Conservation (phyloP, 208 protist species). For the Wallacemonas sp. region DNA sequence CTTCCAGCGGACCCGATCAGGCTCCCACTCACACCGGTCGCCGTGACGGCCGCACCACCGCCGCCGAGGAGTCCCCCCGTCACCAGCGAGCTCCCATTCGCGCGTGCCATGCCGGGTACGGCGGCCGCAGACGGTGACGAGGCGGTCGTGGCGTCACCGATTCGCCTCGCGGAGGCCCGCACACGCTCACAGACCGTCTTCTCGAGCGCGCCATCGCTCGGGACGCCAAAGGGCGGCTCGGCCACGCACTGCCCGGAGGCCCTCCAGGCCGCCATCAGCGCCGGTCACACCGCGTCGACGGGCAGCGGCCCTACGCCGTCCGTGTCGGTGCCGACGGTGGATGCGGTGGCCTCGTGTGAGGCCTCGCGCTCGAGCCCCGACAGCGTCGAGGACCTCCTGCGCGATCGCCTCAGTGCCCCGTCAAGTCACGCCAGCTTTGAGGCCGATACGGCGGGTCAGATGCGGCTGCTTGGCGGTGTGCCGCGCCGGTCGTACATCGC, state of each 20-base stretch:
- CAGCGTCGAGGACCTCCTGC: constrained; percentile 1
- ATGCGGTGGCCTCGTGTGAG: neutral
- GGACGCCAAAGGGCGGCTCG: neutral
- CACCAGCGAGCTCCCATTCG: neutral
- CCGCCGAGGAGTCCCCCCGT: neutral
- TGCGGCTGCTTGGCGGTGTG: neutral
- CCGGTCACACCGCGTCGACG: no score
- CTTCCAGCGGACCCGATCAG: neutral
- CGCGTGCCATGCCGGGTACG: no score
- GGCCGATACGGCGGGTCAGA: neutral
- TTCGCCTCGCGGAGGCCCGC: no score
- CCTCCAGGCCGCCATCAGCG: neutral
- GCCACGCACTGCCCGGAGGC: neutral
- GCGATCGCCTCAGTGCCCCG: neutral
- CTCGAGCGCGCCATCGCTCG: neutral
- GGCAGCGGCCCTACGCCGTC: no score
- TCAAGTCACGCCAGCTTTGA: neutral
- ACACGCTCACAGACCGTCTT: neutral
- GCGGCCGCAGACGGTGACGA: no score
- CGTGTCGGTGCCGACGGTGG: no score
- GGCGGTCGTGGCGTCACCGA: no score
- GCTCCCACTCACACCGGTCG: neutral
- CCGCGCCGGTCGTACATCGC: neutral
- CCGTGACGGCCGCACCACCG: neutral
- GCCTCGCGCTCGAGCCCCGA: neutral